phyloP scores from a whole-genome alignment of 805 yeast species.

The Brettanomyces nanus region DNA sequence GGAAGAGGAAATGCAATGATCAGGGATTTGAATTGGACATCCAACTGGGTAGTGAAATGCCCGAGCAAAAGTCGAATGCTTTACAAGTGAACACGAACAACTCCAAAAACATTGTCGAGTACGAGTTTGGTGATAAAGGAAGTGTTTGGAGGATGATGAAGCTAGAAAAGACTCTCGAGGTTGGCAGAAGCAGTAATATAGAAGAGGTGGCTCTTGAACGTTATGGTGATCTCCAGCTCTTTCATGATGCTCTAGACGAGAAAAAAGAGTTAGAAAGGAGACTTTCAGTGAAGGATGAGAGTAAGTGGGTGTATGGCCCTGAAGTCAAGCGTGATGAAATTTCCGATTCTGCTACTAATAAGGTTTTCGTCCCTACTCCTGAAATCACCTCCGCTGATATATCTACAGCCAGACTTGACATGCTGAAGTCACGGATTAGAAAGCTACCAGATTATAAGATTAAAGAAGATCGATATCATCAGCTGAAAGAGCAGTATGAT shows the following conservation, averaged over 20 bases:
- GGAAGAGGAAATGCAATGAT: neutral
- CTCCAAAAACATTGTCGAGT: conserved; percentile 16
- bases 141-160: conserved; percentile 32
- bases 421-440: conserved; percentile 27
- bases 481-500: neutral
- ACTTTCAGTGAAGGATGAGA: conserved; percentile 5
- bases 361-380: conserved; percentile 4
- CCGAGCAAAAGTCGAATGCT: conserved; percentile 4
- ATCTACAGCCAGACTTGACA: conserved; percentile 25
- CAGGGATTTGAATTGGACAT: neutral
- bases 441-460: neutral
- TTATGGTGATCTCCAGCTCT: conserved; percentile 21
- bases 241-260: conserved; percentile 28
- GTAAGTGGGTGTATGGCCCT: conserved; percentile 15
- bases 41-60: neutral
- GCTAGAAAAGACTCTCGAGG: conserved; percentile 15
- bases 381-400: conserved; percentile 9
- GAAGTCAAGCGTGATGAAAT: conserved; percentile 4
- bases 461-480: neutral
- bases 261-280: conserved; percentile 22
- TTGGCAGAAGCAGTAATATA: neutral
- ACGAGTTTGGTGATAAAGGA: conserved; percentile 31
- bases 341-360: neutral
- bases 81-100: neutral
- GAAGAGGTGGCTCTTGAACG: conserved; percentile 23